Evolutionary conservation across 1,284 basidiomycete species (phyloP).

Genomic region (Microbotryum lychnidis-dioicae): DNA sequence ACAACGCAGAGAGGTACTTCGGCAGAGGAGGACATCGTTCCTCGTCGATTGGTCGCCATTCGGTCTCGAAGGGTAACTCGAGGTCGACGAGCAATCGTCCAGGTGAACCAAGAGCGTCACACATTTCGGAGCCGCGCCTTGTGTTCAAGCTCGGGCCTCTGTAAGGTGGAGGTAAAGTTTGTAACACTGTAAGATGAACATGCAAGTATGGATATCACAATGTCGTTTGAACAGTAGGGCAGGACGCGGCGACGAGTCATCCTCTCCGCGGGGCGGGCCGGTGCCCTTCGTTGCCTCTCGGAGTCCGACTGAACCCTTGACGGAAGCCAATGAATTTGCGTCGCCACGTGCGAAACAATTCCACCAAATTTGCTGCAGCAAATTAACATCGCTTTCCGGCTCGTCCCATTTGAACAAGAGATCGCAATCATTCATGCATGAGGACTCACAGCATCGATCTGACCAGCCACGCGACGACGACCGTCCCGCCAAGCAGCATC

Average conservation of each 20-base stretch:
- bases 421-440: too few relatives aligned
- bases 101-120: constrained; percentile 18
- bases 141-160: too few relatives aligned
- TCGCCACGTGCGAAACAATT: too few relatives aligned
- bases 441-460: too few relatives aligned
- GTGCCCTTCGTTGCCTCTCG: neutral
- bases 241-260: neutral
- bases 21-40: constrained; percentile 18
- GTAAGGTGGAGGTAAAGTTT: neutral
- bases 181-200: neutral
- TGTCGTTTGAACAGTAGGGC: neutral
- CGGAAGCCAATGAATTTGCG: neutral
- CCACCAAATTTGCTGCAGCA: too few relatives aligned
- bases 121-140: neutral
- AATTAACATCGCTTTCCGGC: too few relatives aligned
- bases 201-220: too few relatives aligned
- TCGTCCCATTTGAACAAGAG: too few relatives aligned
- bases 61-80: constrained; percentile 23
- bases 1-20: constrained; percentile 26
- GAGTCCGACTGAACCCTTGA: neutral
- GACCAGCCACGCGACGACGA: too few relatives aligned
- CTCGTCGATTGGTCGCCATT: constrained; percentile 26
- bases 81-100: constrained; percentile 29
- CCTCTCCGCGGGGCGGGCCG: neutral
- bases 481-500: too few relatives aligned